Base-by-base conservation (phyloP, 2,329 filamentous ascomycete genomes). In the Talaromyces amestolkiae region DNA sequence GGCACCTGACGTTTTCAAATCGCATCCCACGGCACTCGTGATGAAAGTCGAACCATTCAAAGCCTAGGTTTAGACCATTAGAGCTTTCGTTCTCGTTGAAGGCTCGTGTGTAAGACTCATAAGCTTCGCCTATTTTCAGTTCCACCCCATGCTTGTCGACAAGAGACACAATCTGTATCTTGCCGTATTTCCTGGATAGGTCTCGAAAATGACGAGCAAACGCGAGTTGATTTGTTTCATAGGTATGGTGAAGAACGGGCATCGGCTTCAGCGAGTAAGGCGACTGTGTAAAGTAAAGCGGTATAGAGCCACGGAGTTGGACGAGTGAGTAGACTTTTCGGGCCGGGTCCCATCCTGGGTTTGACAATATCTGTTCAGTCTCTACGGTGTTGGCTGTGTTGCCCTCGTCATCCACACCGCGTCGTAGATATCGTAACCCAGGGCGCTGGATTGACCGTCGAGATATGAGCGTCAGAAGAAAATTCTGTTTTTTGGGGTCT, bases 1-100 rank as follows among this genome's bases (percentile, higher is more conserved):
- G 84, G 33, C 89, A 82, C 65, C 88, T 90, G 13, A 98, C 93
- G 66, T 98, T 98, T 73, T 98, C 94, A 73, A 98, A 99, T 71
- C 92, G 96, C 94, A 99, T 97, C 0, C 95, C 95, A 17, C 92
- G 89, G 73, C 95, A 98, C 33, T 91, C 91, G 19, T 88, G 85
- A 76, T 98, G 95, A 72, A 99, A 99, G 74, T 99, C 95, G 72
- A 98, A 99, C 95, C 95, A 99, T 74, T 97, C 92, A 72, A 96
- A 96, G 0, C 82, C 84, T 13, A 95, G 78, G 10, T 81, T 75
- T 11, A 73, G 74, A 13, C 80, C 82, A 66, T 86, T 82, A 22
- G 83, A 75, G 4, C 83, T 81, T 7, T 82, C 82, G 49, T 85
- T 82, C 8, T 89, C 83, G 68, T 95, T 96, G 62, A 94, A 81